Percentiles rank a stretch among this genome's conserved stretches.
phyloP scores from a whole-genome alignment of 2,329 filamentous ascomycete species.

The Fusarium brevicatenulatum region DNA sequence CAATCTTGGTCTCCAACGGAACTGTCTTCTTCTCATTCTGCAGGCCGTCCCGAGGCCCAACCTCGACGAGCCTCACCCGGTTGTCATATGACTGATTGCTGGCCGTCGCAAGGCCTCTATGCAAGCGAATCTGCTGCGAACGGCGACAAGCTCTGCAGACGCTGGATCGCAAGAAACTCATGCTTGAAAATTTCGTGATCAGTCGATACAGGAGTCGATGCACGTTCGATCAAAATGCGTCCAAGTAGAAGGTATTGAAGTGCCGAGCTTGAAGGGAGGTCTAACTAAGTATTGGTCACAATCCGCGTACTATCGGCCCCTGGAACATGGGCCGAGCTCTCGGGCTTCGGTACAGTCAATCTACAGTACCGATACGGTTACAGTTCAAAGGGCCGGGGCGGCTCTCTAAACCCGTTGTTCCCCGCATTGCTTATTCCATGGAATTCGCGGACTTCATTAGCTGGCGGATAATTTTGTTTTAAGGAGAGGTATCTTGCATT shows the following conservation, averaged over 20 bases:
- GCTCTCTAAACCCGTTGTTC: slow-evolving; percentile 16
- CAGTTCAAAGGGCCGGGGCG: not conserved
- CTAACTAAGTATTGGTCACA: slow-evolving; percentile 25
- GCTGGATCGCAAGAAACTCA: slow-evolving; percentile 51
- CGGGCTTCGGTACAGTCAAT: slow-evolving; percentile 6
- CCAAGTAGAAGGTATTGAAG: slow-evolving; percentile 17
- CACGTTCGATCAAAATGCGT: slow-evolving; percentile 13
- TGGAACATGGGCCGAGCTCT: slow-evolving; percentile 37
- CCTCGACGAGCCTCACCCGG: slow-evolving; percentile 76
- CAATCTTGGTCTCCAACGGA: slow-evolving; percentile 77
- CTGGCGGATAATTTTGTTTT: not conserved
- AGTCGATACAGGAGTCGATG: not conserved
- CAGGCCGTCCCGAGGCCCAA: slow-evolving; percentile 85
- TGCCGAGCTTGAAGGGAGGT: slow-evolving; percentile 19
- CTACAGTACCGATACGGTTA: slow-evolving; percentile 10
- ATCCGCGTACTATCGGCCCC: slow-evolving; percentile 48
- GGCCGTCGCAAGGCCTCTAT: slow-evolving; percentile 55
- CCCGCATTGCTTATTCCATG: slow-evolving; percentile 10
- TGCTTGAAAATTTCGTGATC: slow-evolving; percentile 28
- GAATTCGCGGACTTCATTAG: not conserved
- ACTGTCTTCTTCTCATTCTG: slow-evolving; percentile 84
- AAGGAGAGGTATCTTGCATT: slow-evolving; percentile 25
- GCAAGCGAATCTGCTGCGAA: slow-evolving; percentile 45
- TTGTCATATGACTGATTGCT: slow-evolving; percentile 51
- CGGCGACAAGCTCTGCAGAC: slow-evolving; percentile 54